Conservation (phyloP, 208 protist species). For the Trypanosoma melophagium region DNA sequence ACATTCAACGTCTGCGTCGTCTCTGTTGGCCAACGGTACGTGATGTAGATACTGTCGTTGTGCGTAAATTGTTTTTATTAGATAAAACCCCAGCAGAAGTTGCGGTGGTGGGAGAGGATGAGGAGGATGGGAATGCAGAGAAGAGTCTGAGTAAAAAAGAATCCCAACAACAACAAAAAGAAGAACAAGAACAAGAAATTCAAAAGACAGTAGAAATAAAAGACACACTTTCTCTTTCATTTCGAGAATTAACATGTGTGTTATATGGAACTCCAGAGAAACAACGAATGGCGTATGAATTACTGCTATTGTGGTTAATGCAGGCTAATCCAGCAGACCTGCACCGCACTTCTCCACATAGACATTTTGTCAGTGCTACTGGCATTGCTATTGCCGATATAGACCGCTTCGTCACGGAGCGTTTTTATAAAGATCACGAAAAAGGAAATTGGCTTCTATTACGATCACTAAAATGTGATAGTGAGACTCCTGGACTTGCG, state of each 20-base stretch:
- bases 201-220: background rate
- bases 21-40: conserved; percentile 50
- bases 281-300: conserved; percentile 52
- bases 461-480: background rate
- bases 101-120: background rate
- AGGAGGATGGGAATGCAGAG: background rate
- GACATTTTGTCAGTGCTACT: conserved; percentile 24
- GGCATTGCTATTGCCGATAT: conserved; percentile 34
- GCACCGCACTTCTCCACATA: conserved; percentile 12
- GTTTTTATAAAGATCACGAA: conserved; percentile 14
- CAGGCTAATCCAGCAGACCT: background rate
- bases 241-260: conserved; percentile 36
- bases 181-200: background rate
- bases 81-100: background rate
- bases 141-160: background rate
- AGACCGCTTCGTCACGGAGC: conserved; percentile 44
- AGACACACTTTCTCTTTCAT: background rate
- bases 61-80: conserved; percentile 33
- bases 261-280: conserved; percentile 33
- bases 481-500: too few species aligned
- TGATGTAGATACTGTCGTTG: conserved; percentile 37
- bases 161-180: background rate
- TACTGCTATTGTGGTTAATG: conserved; percentile 40
- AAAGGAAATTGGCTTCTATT: conserved; percentile 17
- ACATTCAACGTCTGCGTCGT: conserved; percentile 42